Conservation (phyloP, 75 land plant genomes). For the Picea glauca region DNA sequence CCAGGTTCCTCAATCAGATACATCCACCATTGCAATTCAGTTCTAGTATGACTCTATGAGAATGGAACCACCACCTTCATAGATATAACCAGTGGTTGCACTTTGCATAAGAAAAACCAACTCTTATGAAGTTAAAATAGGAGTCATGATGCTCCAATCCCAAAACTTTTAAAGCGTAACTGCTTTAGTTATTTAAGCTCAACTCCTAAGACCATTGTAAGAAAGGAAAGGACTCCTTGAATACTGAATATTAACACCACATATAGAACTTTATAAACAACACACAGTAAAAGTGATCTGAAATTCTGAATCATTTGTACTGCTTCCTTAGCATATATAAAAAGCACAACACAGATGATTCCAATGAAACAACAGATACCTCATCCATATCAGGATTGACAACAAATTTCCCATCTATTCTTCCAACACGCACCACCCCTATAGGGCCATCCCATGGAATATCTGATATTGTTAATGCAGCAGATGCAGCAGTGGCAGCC, state of each 20-base stretch:
- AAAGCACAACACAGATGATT: not conserved
- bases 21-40: too few species aligned
- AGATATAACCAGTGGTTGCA: too few species aligned
- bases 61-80: too few species aligned
- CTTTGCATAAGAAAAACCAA: too few species aligned
- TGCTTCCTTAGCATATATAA: not conserved
- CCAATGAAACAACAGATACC: conserved; percentile 19
- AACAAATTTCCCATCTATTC: conserved; percentile 70
- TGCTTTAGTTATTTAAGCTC: not conserved
- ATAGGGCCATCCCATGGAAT: conserved; percentile 96
- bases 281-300: not conserved
- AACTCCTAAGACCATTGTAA: not conserved
- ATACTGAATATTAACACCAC: not conserved
- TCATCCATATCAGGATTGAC: conserved; percentile 93
- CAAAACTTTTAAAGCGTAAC: not conserved
- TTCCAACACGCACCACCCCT: conserved; percentile 84
- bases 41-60: too few species aligned
- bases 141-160: too few species aligned
- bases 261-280: not conserved
- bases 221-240: not conserved
- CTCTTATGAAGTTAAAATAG: too few species aligned
- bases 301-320: not conserved
- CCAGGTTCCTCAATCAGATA: too few species aligned
- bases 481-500: conserved; percentile 95
- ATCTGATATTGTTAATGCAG: conserved; percentile 91